Base-by-base conservation (phyloP, 2,329 filamentous ascomycete genomes). In the Xylaria hypoxylon region DNA sequence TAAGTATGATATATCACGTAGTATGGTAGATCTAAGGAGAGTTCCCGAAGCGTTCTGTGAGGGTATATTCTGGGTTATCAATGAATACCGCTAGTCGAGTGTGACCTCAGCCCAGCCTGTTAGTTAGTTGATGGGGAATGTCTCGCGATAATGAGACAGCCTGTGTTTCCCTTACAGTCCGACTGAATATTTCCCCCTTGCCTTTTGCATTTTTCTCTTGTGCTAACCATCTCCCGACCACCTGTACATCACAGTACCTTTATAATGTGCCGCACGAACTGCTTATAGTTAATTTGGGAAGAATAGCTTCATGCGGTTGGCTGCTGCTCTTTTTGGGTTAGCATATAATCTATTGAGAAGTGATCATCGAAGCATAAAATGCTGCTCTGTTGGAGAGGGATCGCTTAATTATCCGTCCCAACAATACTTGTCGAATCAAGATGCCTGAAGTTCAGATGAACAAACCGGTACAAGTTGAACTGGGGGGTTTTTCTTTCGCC, bases 321-420 rank as follows among this genome's bases (percentile, higher is more conserved):
- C 31, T 38, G 19, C 50, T 62, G 40, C 52, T 40, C 13, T 45
- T 60, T 59, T 47, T n/a, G 45, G 61, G 44, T 42, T 58, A 48
- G 61, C 56, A 53, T 42, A 15, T 31, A 52, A 52, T 61, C 5
- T 47, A 55, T 63, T 17, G 24, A 48, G 52, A 61, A 65, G 52
- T 45, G 65, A 68, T 68, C 61, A 45, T 61, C 65, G 42, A 50
- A 40, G 35, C 31, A 47, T 28, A 6, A 45, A 57, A 62, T 58
- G 13, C 11, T 4, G 45, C 17, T 19, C 28, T 19, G 22, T 47
- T 38, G 11, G 51, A 55, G 51, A 40, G n/a, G 31, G 24, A 11
- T 26, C 19, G 51, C 22, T 28, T 26, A 33, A 53, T 53, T 26
- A 40, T 19, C 31, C 28, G 2, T 13, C 22, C 31, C n/a, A 45